A percentile compares a stretch with the other conserved stretches of the same genome.
Evolutionary conservation across 164 flowering plant species (phyloP).

Genomic region (Dillenia suffruticosa): DNA sequence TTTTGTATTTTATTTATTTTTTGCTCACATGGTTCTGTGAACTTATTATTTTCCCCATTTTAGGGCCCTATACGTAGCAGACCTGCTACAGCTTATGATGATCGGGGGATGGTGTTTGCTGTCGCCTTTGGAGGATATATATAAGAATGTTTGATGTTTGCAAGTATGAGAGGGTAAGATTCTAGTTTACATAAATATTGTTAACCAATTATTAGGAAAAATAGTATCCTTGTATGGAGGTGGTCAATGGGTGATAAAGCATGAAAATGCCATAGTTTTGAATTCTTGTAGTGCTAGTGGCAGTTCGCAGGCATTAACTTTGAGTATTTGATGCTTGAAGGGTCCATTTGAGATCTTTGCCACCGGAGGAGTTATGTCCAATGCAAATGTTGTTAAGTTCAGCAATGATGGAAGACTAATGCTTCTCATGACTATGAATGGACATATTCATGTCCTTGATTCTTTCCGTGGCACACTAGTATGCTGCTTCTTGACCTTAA

Average conservation of each 20-base stretch:
- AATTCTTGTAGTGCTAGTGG: neutral
- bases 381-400: slow-evolving; percentile 88
- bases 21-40: neutral
- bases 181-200: no score
- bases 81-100: slow-evolving; percentile 96
- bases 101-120: slow-evolving; percentile 90
- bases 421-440: slow-evolving; percentile 82
- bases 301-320: slow-evolving; percentile 4
- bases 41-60: slow-evolving; percentile 4
- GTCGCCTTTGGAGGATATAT: slow-evolving; percentile 87
- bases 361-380: slow-evolving; percentile 87
- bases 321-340: slow-evolving; percentile 27
- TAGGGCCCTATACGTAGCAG: slow-evolving; percentile 95
- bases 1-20: neutral
- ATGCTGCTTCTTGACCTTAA: slow-evolving; percentile 21
- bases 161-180: slow-evolving; percentile 77
- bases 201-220: no score
- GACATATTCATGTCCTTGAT: slow-evolving; percentile 89
- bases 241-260: neutral
- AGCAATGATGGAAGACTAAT: slow-evolving; percentile 95
- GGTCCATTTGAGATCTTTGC: slow-evolving; percentile 96
- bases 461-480: slow-evolving; percentile 93
- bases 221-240: neutral
- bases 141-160: slow-evolving; percentile 97
- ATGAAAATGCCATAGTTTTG: neutral